These are phyloP conservation scores for Hanseniaspora nectarophila DNA, from an alignment of 805 yeast species.

Conservation along the genomic window DNA sequence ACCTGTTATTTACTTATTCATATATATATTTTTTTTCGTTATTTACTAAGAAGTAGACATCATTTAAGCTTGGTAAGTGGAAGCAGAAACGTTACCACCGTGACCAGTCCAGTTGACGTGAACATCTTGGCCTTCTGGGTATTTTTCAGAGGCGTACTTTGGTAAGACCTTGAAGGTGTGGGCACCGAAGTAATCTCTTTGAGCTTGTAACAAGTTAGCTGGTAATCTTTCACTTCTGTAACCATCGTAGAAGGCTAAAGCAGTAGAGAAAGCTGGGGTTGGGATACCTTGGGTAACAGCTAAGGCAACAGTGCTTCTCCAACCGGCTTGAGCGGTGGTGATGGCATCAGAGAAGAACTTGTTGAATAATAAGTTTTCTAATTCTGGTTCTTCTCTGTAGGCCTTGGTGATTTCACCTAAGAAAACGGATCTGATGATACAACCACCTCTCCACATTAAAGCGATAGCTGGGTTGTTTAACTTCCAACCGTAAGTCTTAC, in stretches of 20 bases:
- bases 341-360: conserved; percentile 88
- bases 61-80: conserved; percentile 77
- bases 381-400: conserved; percentile 81
- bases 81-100: conserved; percentile 95
- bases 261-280: conserved; percentile 95
- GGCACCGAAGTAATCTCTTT: conserved; percentile 99
- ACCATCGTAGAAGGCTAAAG: conserved; percentile 95
- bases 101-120: conserved; percentile 99
- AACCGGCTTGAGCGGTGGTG: conserved; percentile 83
- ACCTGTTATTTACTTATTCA: not conserved
- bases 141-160: conserved; percentile 60
- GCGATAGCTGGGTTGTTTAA: conserved; percentile 97
- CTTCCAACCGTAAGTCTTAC: conserved; percentile 91
- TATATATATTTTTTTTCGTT: not conserved
- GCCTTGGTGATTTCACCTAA: conserved; percentile 94
- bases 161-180: conserved; percentile 96
- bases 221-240: conserved; percentile 92
- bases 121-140: conserved; percentile 71
- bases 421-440: conserved; percentile 98
- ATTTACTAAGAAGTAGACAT: not conserved
- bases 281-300: conserved; percentile 85
- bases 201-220: conserved; percentile 97
- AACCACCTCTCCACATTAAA: conserved; percentile 99
- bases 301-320: conserved; percentile 79
- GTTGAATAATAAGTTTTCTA: conserved; percentile 91